Conservation (phyloP, 495 filamentous ascomycete species). For the Penicillium chermesinum region DNA sequence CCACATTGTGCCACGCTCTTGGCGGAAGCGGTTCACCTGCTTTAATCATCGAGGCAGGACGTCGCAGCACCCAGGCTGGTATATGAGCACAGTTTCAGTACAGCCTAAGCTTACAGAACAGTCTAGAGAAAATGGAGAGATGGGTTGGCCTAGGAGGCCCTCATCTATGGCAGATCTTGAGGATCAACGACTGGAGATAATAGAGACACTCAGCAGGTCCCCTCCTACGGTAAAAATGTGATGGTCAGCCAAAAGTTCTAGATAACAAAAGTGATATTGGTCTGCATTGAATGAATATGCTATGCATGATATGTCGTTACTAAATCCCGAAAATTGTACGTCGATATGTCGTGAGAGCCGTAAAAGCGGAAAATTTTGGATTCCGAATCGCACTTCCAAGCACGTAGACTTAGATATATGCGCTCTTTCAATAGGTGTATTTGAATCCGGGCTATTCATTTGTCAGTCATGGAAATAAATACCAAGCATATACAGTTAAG, state of each 20-base stretch:
- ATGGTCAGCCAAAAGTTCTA: slow-evolving; percentile 3
- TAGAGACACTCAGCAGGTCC: no score
- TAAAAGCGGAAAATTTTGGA: no score
- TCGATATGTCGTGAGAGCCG: no score
- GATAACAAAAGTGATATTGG: slow-evolving; percentile 2
- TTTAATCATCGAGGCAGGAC: background rate
- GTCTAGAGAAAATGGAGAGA: background rate
- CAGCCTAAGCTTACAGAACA: background rate
- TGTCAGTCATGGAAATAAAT: background rate
- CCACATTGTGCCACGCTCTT: slow-evolving; percentile 7
- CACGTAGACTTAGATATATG: no score
- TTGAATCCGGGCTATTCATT: slow-evolving; percentile 35
- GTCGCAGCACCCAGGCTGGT: slow-evolving; percentile 7
- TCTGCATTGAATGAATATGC: no score
- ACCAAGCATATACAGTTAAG: no score
- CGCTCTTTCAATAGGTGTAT: no score
- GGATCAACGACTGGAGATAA: slow-evolving; percentile 10
- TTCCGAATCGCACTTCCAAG: no score
- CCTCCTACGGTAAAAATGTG: no score
- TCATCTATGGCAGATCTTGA: slow-evolving; percentile 18
- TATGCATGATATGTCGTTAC: no score
- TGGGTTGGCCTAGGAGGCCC: slow-evolving; percentile 2
- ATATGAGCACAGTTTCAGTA: background rate
- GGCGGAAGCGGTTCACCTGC: slow-evolving; percentile 4
- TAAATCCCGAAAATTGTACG: no score